Conservation (phyloP, 2,329 filamentous ascomycete species). For the Phialocephala sp. region DNA sequence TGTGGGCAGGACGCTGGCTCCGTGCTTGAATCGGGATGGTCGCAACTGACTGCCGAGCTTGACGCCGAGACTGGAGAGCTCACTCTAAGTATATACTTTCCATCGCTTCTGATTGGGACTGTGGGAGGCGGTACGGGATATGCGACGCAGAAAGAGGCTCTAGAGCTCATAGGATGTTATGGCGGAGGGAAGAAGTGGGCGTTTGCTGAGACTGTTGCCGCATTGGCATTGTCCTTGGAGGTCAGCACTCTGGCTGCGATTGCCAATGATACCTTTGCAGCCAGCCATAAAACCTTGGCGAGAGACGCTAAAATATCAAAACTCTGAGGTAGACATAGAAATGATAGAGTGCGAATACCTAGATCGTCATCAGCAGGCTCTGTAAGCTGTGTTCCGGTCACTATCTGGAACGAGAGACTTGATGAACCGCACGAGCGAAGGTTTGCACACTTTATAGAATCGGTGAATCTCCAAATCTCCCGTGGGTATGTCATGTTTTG, state of each 20-base stretch:
- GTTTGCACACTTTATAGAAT: background rate
- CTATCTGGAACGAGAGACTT: background rate
- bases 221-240: conserved; percentile 40
- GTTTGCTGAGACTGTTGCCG: conserved; percentile 38
- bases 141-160: conserved; percentile 37
- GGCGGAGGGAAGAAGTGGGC: conserved; percentile 36
- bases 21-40: conserved; percentile 34
- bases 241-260: conserved; percentile 37
- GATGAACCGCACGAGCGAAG: no score
- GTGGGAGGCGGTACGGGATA: conserved; percentile 39
- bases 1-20: conserved; percentile 38
- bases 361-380: background rate
- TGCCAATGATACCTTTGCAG: conserved; percentile 34
- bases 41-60: conserved; percentile 35
- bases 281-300: conserved; percentile 32
- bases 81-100: conserved; percentile 38
- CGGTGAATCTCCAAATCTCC: background rate
- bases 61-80: conserved; percentile 32
- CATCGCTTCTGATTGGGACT: conserved; percentile 39
- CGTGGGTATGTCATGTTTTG: background rate
- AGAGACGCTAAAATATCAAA: conserved; percentile 12
- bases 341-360: background rate
- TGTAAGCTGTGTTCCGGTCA: background rate
- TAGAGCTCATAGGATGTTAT: conserved; percentile 36
- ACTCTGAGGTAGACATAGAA: conserved; percentile 11